Base-by-base conservation (phyloP, 345 rosid genomes). In the Geranium brycei region DNA sequence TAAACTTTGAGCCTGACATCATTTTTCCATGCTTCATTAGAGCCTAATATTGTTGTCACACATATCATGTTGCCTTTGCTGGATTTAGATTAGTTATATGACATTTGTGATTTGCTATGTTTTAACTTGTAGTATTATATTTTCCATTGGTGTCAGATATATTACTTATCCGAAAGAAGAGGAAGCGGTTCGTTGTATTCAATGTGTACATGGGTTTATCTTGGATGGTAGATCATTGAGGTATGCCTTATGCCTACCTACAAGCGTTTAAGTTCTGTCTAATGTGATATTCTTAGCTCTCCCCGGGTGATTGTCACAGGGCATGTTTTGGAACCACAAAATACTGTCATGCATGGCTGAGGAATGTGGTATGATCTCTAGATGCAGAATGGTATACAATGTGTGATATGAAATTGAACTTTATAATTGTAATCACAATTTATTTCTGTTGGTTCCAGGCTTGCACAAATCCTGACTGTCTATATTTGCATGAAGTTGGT, bases 311-410 rank as follows among this genome's bases (percentile, higher is more conserved):
- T 31, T 31, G 63, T 66, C 64, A 17, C 83, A 91, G 96, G 86
- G 98, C 95, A 23, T 89, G 95, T 78, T 89, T 89, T 80, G 98
- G 98, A 66, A 89, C 95, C 57, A 92, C 93, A 57, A 89, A 92
- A 67, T 92, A 91, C 72, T 92, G 98, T 70, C 98, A 89, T 80
- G 96, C 98, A 62, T 92, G 98, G 98, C 73, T 92, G 66, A 81
- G 96, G 79, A 92, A 86, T 71, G 85, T 73, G 91, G 98, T 91
- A 79, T 66, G 82, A 41, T 14, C 23, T 14, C 19, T 56, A 32
- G 19, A 31, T 59, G 40, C 2, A 58, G 5, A 31, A 38, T 38
- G 16, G 12, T 51, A 68, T 62, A 18, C 19, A 23, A 57, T 3
- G 31, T 5, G 35, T 56, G 35, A 58, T 7, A 31, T n/a, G 28